Conservation (phyloP, 306 rosid genomes). For the Malus asiatica region DNA sequence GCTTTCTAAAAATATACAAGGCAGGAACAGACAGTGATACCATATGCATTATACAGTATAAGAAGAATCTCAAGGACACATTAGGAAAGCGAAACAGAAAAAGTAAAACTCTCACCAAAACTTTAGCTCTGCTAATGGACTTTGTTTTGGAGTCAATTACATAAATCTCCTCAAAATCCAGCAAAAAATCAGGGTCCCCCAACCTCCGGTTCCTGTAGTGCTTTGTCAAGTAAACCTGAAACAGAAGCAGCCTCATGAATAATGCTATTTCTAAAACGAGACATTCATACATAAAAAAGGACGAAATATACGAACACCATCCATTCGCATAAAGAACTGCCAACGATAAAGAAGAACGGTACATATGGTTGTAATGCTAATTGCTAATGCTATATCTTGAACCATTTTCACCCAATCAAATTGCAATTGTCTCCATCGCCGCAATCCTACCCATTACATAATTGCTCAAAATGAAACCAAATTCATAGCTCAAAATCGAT, state of each 20-base stretch:
- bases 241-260: slow-evolving; percentile 13
- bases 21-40: neutral
- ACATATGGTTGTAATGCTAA: neutral
- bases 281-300: neutral
- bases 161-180: slow-evolving; percentile 92
- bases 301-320: neutral
- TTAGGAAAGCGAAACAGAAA: neutral
- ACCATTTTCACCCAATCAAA: neutral
- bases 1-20: neutral
- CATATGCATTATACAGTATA: neutral
- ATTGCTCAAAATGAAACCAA: neutral
- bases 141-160: slow-evolving; percentile 79
- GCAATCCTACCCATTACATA: neutral
- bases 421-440: neutral
- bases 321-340: neutral
- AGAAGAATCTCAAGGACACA: neutral
- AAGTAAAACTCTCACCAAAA: slow-evolving; percentile 48
- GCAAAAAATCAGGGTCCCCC: slow-evolving; percentile 75
- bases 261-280: neutral
- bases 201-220: slow-evolving; percentile 74
- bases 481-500: neutral
- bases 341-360: neutral
- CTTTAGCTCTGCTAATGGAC: slow-evolving; percentile 84
- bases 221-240: slow-evolving; percentile 82
- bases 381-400: neutral